Evolutionary conservation across 805 yeast species (phyloP).

Genomic region (Debaryomyces tyrocola): DNA sequence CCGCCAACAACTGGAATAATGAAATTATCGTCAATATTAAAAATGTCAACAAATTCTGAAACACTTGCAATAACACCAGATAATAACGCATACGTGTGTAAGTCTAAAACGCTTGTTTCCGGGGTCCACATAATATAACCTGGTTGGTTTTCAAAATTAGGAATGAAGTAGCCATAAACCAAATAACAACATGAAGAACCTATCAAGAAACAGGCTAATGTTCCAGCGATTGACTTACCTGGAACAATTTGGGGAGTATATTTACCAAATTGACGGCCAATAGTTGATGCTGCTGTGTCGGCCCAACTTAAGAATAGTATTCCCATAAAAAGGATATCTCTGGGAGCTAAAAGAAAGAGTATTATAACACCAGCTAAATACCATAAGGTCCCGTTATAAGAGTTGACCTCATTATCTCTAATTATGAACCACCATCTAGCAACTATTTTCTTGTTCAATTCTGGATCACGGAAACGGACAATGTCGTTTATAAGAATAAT

Average conservation of each 20-base stretch:
- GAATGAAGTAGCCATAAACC: constrained; percentile 74
- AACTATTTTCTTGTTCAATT: constrained; percentile 69
- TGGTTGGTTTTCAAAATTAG: constrained; percentile 55
- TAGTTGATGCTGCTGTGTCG: constrained; percentile 93
- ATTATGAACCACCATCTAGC: constrained; percentile 73
- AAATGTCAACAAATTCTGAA: constrained; percentile 80
- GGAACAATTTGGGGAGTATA: constrained; percentile 74
- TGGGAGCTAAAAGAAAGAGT: constrained; percentile 68
- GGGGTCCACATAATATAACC: constrained; percentile 68
- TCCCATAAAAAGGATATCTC: constrained; percentile 78
- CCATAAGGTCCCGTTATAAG: constrained; percentile 84
- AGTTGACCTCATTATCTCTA: constrained; percentile 75
- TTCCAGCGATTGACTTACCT: constrained; percentile 87
- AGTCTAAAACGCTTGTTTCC: constrained; percentile 54
- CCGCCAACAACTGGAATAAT: constrained; percentile 91
- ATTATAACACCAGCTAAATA: constrained; percentile 76
- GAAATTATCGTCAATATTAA: constrained; percentile 84
- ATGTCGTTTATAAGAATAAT: constrained; percentile 63
- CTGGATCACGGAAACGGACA: constrained; percentile 58
- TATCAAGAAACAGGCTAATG: constrained; percentile 75
- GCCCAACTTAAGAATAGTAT: constrained; percentile 90
- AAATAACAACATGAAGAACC: constrained; percentile 68
- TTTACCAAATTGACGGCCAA: constrained; percentile 85
- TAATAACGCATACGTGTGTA: constrained; percentile 54
- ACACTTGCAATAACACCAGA: constrained; percentile 83